phyloP scores from a whole-genome alignment of 2,329 filamentous ascomycete species.

The Penicillium italicum region DNA sequence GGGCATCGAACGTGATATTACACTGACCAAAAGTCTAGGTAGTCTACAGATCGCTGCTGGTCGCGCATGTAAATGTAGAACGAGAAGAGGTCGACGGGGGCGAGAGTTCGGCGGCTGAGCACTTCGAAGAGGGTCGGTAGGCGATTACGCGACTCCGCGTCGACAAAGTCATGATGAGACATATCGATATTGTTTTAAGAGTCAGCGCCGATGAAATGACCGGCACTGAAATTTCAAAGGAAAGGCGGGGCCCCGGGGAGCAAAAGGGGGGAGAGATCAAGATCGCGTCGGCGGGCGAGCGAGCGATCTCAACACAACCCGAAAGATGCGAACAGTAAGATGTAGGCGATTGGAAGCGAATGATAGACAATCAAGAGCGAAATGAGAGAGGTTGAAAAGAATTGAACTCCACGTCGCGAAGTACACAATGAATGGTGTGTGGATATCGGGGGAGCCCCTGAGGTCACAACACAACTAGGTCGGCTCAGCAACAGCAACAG shows the following conservation, averaged over 20 bases:
- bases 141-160: conserved; percentile 64
- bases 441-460: conserved; percentile 7
- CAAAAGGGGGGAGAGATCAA: conserved; percentile 20
- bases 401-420: conserved; percentile 8
- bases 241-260: conserved; percentile 12
- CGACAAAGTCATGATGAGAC: conserved; percentile 32
- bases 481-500: conserved; percentile 12
- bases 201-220: conserved; percentile 9
- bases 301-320: not conserved
- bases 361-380: not conserved
- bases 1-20: not conserved
- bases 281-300: conserved; percentile 8
- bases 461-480: not conserved
- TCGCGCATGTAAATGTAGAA: conserved; percentile 99
- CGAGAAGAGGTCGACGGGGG: conserved; percentile 93
- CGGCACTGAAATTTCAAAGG: conserved; percentile 16
- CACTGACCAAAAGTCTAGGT: conserved; percentile 91
- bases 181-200: conserved; percentile 19
- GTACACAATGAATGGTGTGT: conserved; percentile 9
- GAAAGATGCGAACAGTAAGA: not conserved
- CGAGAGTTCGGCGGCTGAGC: conserved; percentile 84
- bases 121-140: conserved; percentile 96
- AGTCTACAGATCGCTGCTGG: conserved; percentile 95
- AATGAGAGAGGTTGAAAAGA: conserved; percentile 9
- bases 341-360: not conserved